phyloP scores from a whole-genome alignment of 1,284 basidiomycete genomes.

The Ustilago bromivora region DNA sequence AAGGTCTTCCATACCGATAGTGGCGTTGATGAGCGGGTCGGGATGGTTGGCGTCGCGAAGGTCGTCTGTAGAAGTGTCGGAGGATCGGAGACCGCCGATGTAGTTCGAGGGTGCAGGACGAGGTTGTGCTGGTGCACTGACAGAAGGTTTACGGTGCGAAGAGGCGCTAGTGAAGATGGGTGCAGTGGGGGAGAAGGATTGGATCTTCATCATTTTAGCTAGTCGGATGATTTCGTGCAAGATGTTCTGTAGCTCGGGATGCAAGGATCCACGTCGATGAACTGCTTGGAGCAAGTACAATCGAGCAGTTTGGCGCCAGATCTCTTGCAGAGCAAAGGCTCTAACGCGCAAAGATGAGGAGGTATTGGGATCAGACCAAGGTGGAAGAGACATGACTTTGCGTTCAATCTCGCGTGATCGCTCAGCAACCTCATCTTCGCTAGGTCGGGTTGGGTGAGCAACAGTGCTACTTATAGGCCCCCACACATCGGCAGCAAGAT shows the following conservation, averaged over 20 bases:
- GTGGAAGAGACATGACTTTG: conserved; percentile 38
- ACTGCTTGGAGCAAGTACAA: conserved; percentile 52
- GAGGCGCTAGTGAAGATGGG: neutral
- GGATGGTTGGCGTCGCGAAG: conserved; percentile 29
- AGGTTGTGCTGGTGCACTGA: neutral
- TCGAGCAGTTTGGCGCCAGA: conserved; percentile 52
- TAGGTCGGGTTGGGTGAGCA: conserved; percentile 15
- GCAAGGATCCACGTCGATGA: conserved; percentile 45
- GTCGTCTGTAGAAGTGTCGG: conserved; percentile 9
- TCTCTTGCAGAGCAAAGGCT: conserved; percentile 52
- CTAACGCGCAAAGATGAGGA: conserved; percentile 38
- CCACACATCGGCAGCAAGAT: conserved; percentile 54
- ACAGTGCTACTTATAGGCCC: conserved; percentile 25
- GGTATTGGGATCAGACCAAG: conserved; percentile 44
- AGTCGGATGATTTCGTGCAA: conserved; percentile 52
- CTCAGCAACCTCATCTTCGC: conserved; percentile 28
- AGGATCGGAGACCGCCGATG: conserved; percentile 28
- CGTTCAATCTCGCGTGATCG: conserved; percentile 40
- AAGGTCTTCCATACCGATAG: conserved; percentile 4
- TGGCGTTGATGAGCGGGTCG: conserved; percentile 27
- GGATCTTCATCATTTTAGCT: conserved; percentile 44
- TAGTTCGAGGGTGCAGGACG: conserved; percentile 25
- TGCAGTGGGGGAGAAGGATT: conserved; percentile 24
- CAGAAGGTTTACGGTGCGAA: neutral
- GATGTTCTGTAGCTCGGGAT: conserved; percentile 43